Percentiles rank a stretch among this genome's conserved stretches.
phyloP scores from a whole-genome alignment of 306 rosid species.

The Cajanus cajan region DNA sequence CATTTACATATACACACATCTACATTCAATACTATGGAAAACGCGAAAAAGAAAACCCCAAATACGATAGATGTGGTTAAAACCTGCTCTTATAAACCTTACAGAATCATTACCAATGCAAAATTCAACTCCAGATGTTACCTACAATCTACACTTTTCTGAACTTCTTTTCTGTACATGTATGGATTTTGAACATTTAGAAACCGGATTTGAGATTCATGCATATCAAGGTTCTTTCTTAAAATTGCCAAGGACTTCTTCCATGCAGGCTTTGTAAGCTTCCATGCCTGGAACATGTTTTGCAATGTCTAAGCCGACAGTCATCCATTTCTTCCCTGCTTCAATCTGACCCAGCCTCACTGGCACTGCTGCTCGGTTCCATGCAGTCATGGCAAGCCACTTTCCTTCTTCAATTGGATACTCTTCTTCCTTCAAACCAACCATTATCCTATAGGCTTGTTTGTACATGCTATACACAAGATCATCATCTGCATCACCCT shows the following conservation, averaged over 20 bases:
- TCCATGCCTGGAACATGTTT: conserved; percentile 84
- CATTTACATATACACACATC: not conserved
- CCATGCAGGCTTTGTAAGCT: conserved; percentile 80
- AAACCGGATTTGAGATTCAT: conserved; percentile 27
- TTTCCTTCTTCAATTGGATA: conserved; percentile 88
- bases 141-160: conserved; percentile 18
- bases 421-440: conserved; percentile 84
- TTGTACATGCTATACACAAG: conserved; percentile 68
- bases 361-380: conserved; percentile 89
- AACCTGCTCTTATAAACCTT: not conserved
- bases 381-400: conserved; percentile 94
- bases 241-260: conserved; percentile 53
- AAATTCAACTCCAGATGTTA: not conserved
- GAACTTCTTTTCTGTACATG: conserved; percentile 24
- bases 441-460: conserved; percentile 77
- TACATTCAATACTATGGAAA: not conserved
- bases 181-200: conserved; percentile 1
- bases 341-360: conserved; percentile 80
- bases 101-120: conserved; percentile 7
- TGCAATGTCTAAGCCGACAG: conserved; percentile 70
- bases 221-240: conserved; percentile 45
- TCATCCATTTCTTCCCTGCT: conserved; percentile 83
- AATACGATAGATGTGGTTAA: not conserved
- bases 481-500: conserved; percentile 80
- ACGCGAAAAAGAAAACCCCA: not conserved